A percentile compares a stretch with the other conserved stretches of the same genome.
Evolutionary conservation across 768 basidiomycete species (phyloP).

Genomic region (Floccularia luteovirens): DNA sequence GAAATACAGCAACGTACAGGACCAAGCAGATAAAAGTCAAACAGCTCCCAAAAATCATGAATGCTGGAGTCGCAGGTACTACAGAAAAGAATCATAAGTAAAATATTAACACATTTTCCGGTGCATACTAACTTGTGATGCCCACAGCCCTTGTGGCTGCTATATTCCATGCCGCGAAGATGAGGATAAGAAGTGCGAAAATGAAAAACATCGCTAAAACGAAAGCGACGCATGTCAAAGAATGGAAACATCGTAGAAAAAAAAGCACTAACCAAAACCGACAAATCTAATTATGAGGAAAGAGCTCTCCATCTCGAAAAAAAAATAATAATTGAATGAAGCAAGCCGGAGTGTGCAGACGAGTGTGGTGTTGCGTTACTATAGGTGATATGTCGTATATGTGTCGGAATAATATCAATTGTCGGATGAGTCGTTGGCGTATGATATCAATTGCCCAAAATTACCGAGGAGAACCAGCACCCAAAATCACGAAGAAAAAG

Average conservation of each 20-base stretch:
- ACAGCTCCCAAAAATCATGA: conserved; percentile 41
- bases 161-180: conserved; percentile 55
- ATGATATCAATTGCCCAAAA: no score
- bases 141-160: conserved; percentile 24
- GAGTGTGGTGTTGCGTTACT: no score
- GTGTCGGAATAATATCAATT: no score
- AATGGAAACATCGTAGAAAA: not conserved
- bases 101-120: not conserved
- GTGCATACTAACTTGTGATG: conserved; percentile 24
- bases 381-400: no score
- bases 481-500: no score
- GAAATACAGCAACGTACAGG: conserved; percentile 19
- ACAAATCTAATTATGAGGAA: conserved; percentile 53
- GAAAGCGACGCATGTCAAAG: conserved; percentile 1
- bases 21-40: conserved; percentile 23
- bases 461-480: no score
- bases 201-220: conserved; percentile 37
- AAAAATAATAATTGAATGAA: not conserved
- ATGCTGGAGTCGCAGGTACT: conserved; percentile 41
- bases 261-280: conserved; percentile 39
- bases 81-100: conserved; percentile 3
- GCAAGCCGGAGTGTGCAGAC: not conserved
- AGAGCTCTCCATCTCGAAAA: conserved; percentile 29
- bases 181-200: conserved; percentile 42
- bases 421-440: no score